phyloP scores from a whole-genome alignment of 768 basidiomycete species.

The Galerina sulciceps region DNA sequence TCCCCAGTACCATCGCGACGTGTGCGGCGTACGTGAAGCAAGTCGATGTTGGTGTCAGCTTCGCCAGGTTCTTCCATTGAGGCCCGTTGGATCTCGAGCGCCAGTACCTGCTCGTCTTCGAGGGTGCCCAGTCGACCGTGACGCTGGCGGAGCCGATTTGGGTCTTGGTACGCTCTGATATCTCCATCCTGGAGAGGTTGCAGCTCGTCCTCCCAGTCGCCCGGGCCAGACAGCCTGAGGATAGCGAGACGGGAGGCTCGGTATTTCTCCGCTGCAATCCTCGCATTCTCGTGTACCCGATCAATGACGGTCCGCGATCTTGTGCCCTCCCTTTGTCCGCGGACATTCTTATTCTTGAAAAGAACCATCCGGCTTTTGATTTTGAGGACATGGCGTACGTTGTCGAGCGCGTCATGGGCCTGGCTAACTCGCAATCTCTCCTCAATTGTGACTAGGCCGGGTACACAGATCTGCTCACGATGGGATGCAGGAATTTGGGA shows the following conservation, averaged over 20 bases:
- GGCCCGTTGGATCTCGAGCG: background rate
- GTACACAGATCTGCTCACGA: background rate
- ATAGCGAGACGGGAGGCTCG: constrained; percentile 7
- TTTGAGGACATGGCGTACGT: constrained; percentile 2
- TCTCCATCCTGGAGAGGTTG: constrained; percentile 8
- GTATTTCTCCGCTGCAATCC: constrained; percentile 5
- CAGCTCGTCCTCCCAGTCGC: constrained; percentile 14
- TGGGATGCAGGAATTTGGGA: background rate
- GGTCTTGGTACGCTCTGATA: constrained; percentile 16
- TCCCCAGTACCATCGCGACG: constrained; percentile 8
- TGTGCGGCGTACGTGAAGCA: background rate
- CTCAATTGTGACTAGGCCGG: constrained; percentile 5
- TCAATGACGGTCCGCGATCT: background rate
- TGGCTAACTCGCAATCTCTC: constrained; percentile 7
- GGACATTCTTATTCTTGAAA: constrained; percentile 5
- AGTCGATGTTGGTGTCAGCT: background rate
- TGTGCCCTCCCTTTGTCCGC: background rate
- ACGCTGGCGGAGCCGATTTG: background rate
- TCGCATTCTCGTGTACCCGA: constrained; percentile 9
- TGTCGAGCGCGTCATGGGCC: constrained; percentile 5
- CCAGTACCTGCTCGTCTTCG: constrained; percentile 15
- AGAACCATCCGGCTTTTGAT: constrained; percentile 7
- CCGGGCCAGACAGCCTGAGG: constrained; percentile 2
- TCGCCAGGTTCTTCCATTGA: background rate
- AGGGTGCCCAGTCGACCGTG: constrained; percentile 19